These are phyloP conservation scores for Lupinus albus DNA, from an alignment of 306 rosid species.

Conservation along the genomic window DNA sequence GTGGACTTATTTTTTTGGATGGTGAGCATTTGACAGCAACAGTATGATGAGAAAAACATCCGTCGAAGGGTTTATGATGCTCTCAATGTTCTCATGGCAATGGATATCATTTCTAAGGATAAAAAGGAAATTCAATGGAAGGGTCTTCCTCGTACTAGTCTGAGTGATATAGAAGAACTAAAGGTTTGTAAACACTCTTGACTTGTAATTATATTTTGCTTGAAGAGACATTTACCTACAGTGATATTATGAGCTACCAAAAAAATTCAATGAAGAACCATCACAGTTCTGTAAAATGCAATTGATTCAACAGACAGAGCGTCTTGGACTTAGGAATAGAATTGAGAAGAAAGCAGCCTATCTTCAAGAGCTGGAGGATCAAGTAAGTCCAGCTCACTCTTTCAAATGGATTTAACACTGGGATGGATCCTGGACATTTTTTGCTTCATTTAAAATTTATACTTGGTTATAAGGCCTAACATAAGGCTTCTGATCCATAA, in stretches of 20 bases:
- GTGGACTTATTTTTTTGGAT: conserved; percentile 27
- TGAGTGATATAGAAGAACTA: conserved; percentile 85
- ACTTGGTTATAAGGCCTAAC: conserved; percentile 11
- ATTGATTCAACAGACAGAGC: conserved; percentile 68
- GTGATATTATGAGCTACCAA: conserved; percentile 25
- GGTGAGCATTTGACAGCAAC: conserved; percentile 70
- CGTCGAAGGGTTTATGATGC: conserved; percentile 98
- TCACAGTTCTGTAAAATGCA: conserved; percentile 35
- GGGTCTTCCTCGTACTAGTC: conserved; percentile 93
- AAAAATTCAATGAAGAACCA: conserved; percentile 25
- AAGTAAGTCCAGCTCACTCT: conserved; percentile 54
- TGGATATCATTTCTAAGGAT: conserved; percentile 98
- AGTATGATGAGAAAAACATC: conserved; percentile 93
- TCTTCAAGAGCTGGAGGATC: conserved; percentile 93
- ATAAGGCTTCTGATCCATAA: background rate
- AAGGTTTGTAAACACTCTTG: conserved; percentile 59
- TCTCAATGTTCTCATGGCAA: conserved; percentile 96
- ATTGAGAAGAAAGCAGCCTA: conserved; percentile 91
- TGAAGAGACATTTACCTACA: conserved; percentile 15
- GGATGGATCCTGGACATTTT: conserved; percentile 27
- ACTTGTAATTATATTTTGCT: conserved; percentile 7
- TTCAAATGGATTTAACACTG: conserved; percentile 24
- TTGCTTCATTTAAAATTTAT: conserved; percentile 30
- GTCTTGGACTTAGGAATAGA: conserved; percentile 70
- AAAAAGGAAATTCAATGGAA: conserved; percentile 98